Conservation (phyloP, 75 land plant genomes). For the Cryptomeria japonica region DNA sequence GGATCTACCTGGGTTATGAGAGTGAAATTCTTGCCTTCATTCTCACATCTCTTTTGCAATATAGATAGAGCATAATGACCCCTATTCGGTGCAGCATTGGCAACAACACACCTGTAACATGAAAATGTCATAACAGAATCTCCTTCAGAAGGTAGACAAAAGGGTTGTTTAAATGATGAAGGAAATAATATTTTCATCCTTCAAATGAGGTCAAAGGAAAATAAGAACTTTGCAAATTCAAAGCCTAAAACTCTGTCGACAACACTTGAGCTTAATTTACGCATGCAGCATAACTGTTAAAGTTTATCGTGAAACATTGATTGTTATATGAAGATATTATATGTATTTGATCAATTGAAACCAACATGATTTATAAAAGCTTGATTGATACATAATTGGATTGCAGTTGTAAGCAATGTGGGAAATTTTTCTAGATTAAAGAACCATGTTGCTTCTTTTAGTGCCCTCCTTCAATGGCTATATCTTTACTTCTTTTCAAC, state of each 20-base stretch:
- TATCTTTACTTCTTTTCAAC: not conserved
- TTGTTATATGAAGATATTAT: not conserved
- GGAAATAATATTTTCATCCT: not conserved
- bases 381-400: not conserved
- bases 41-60: slow-evolving; percentile 30
- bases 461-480: not conserved
- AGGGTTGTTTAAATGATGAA: not conserved
- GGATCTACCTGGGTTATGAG: slow-evolving; percentile 43
- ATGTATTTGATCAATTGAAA: not conserved
- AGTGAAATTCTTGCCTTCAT: slow-evolving; percentile 33
- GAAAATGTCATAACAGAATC: slow-evolving; percentile 8
- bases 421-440: not conserved
- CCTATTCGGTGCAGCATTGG: slow-evolving; percentile 28
- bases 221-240: not conserved
- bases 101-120: slow-evolving; percentile 14
- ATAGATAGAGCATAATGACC: slow-evolving; percentile 49
- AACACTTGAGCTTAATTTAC: not conserved
- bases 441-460: not conserved
- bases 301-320: not conserved
- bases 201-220: not conserved
- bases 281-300: too few relatives aligned
- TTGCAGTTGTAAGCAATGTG: not conserved
- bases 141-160: not conserved
- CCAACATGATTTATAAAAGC: not conserved
- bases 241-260: not conserved